These are phyloP conservation scores for Crithidia brevicula DNA, from an alignment of 208 protist genomes.

Conservation along the genomic window DNA sequence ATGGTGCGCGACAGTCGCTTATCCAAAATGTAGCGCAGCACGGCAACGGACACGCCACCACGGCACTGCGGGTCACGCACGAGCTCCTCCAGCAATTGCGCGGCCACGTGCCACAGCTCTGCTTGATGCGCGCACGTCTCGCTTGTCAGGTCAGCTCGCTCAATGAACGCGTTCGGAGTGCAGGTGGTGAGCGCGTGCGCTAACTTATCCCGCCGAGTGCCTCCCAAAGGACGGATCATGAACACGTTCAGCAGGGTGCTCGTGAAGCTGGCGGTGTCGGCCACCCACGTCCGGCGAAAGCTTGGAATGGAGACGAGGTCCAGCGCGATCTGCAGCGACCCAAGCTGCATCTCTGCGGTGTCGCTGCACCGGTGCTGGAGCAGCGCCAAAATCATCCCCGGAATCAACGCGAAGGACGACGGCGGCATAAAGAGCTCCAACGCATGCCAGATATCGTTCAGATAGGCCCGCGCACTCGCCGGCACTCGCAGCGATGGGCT, in stretches of 20 bases:
- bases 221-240: not conserved
- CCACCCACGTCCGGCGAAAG: conserved; percentile 27
- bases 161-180: not conserved
- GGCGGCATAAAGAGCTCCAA: conserved; percentile 16
- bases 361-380: conserved; percentile 26
- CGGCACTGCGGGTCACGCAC: conserved; percentile 13
- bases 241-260: conserved; percentile 37
- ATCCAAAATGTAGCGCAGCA: conserved; percentile 11
- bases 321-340: not conserved
- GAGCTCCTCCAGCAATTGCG: conserved; percentile 17
- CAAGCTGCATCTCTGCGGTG: not conserved
- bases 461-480: conserved; percentile 1
- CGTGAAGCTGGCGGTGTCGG: conserved; percentile 16
- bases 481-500: not conserved
- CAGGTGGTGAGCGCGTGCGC: not conserved
- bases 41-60: conserved; percentile 6
- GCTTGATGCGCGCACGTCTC: not conserved
- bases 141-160: not conserved
- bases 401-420: conserved; percentile 10
- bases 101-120: conserved; percentile 6
- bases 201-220: not conserved
- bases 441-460: conserved; percentile 10
- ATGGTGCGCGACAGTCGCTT: not conserved
- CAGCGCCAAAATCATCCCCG: conserved; percentile 8
- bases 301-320: conserved; percentile 13